phyloP scores from a whole-genome alignment of 805 yeast species.

The Zygosaccharomyces rouxii region DNA sequence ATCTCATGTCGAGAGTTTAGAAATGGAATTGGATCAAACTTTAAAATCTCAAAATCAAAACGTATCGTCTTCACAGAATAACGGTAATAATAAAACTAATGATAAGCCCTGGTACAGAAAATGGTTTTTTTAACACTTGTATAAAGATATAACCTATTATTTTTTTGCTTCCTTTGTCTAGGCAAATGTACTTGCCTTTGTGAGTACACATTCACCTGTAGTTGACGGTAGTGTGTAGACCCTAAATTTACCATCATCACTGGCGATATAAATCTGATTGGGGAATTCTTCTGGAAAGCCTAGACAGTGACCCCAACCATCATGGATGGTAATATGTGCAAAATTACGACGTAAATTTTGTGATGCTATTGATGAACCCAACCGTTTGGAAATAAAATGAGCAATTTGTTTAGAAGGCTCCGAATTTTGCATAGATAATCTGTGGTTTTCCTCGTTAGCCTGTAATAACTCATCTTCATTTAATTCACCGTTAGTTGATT shows the following conservation, averaged over 20 bases:
- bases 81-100: background rate
- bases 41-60: background rate
- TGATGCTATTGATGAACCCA: constrained; percentile 29
- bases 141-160: background rate
- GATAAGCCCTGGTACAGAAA: constrained; percentile 17
- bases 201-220: constrained; percentile 29
- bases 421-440: constrained; percentile 7
- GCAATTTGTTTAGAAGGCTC: constrained; percentile 26
- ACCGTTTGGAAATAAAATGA: constrained; percentile 23
- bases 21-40: constrained; percentile 17
- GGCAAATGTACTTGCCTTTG: constrained; percentile 23
- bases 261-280: constrained; percentile 28
- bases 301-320: constrained; percentile 19
- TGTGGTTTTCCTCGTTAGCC: constrained; percentile 9
- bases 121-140: constrained; percentile 16
- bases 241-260: constrained; percentile 28
- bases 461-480: constrained; percentile 14
- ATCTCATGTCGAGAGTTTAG: constrained; percentile 18
- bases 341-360: constrained; percentile 30
- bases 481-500: constrained; percentile 3
- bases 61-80: background rate
- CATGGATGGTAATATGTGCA: constrained; percentile 29
- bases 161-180: constrained; percentile 1
- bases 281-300: constrained; percentile 35
- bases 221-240: constrained; percentile 29